phyloP scores from a whole-genome alignment of 1,284 basidiomycete species.

The Ceratobasidium sp. region DNA sequence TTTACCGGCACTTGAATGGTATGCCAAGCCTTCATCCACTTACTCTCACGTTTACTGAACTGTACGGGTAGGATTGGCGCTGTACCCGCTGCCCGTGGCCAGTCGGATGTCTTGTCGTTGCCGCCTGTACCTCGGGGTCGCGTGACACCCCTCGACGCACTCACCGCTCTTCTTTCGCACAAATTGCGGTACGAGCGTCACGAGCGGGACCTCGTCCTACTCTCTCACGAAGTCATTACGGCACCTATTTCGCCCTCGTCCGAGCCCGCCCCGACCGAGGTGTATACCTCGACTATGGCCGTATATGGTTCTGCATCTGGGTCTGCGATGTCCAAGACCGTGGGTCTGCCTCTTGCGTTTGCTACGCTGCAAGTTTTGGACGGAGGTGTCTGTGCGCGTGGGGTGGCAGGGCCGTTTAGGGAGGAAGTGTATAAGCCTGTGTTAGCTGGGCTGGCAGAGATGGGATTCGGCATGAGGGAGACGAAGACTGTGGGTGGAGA shows the following conservation, averaged over 20 bases:
- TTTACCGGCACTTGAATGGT: slow-evolving; percentile 70
- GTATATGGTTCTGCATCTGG: slow-evolving; percentile 74
- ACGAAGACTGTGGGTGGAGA: slow-evolving; percentile 51
- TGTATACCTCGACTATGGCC: slow-evolving; percentile 82
- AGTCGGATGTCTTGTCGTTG: slow-evolving; percentile 54
- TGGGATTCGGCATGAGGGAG: slow-evolving; percentile 79
- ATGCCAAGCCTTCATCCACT: background rate
- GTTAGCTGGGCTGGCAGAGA: slow-evolving; percentile 70
- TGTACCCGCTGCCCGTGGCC: slow-evolving; percentile 83
- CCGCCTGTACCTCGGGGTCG: slow-evolving; percentile 70
- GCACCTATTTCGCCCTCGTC: slow-evolving; percentile 48
- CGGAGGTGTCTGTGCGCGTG: slow-evolving; percentile 70
- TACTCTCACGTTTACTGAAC: no score
- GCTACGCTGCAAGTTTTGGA: slow-evolving; percentile 81
- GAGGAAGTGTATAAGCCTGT: slow-evolving; percentile 72
- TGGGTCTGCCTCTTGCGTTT: slow-evolving; percentile 87
- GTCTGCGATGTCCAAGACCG: slow-evolving; percentile 90
- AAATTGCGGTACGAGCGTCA: slow-evolving; percentile 93
- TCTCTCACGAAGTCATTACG: slow-evolving; percentile 95
- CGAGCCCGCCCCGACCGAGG: slow-evolving; percentile 60
- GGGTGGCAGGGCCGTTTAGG: slow-evolving; percentile 77
- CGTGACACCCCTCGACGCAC: slow-evolving; percentile 89
- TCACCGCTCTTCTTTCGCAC: slow-evolving; percentile 91
- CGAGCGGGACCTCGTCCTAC: slow-evolving; percentile 96
- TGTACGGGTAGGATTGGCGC: slow-evolving; percentile 75